Percentiles rank a stretch among this genome's conserved stretches.
Evolutionary conservation across 2,329 filamentous ascomycete species (phyloP).

Genomic region (Penicillium rolfsii): DNA sequence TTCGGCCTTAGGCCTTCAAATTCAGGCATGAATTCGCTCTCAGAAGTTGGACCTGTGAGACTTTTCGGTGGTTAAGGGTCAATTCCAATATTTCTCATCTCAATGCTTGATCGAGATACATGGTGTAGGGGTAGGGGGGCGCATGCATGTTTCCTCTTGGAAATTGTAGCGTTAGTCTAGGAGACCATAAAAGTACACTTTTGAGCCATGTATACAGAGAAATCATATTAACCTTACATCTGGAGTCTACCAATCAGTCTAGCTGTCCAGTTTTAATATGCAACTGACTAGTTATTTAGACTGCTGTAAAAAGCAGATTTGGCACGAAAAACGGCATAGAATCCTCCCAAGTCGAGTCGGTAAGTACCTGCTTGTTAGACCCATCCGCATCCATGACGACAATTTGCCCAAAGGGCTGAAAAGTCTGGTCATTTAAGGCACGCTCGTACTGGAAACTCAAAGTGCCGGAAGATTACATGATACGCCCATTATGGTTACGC

Average conservation of each 20-base stretch:
- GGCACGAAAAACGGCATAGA: constrained; percentile 36
- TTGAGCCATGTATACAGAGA: not conserved
- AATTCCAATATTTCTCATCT: no score
- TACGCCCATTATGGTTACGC: constrained; percentile 49
- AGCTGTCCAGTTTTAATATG: not conserved
- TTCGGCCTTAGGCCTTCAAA: no score
- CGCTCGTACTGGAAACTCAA: constrained; percentile 51
- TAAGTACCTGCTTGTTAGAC: constrained; percentile 34
- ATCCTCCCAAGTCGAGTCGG: constrained; percentile 39
- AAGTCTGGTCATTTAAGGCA: constrained; percentile 48
- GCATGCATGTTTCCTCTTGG: not conserved
- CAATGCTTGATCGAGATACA: no score
- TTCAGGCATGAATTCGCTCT: no score
- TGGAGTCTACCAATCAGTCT: not conserved
- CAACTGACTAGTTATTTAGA: not conserved
- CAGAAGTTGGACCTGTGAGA: no score
- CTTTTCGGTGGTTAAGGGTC: no score
- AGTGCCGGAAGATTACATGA: constrained; percentile 48
- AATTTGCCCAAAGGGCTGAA: constrained; percentile 53
- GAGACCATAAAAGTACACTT: not conserved
- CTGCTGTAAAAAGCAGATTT: constrained; percentile 5
- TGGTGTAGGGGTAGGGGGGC: no score
- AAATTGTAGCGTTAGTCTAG: not conserved
- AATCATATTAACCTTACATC: not conserved
- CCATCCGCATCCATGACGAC: constrained; percentile 51